A percentile compares a stretch with the other conserved stretches of the same genome.
phyloP scores from a whole-genome alignment of 257 asterid species.

The Fraxinus quadrangulata region DNA sequence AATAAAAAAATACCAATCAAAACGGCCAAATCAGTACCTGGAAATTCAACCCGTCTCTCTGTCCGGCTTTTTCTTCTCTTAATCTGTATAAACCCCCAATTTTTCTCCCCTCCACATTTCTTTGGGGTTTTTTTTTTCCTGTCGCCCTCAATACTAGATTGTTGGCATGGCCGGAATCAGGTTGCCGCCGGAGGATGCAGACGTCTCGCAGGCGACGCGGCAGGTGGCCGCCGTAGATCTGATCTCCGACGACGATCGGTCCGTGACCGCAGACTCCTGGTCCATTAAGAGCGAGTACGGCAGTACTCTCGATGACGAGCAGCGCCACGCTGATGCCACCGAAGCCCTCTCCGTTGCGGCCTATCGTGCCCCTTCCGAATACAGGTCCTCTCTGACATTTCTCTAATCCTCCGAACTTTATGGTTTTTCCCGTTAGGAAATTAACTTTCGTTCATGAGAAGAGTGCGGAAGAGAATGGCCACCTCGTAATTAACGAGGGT shows the following conservation, averaged over 20 bases:
- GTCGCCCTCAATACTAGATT: not conserved
- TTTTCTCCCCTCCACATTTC: not conserved
- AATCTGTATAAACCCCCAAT: conserved; percentile 24
- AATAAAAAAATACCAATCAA: no score
- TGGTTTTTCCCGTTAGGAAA: conserved; percentile 1
- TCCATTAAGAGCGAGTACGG: conserved; percentile 97
- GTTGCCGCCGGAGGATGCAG: conserved; percentile 77
- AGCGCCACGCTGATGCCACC: conserved; percentile 96
- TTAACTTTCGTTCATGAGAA: conserved; percentile 5
- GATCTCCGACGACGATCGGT: conserved; percentile 96
- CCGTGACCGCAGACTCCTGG: conserved; percentile 97
- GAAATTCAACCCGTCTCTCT: no score
- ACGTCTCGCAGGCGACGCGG: conserved; percentile 63
- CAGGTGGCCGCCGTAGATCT: conserved; percentile 70
- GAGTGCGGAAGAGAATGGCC: not conserved
- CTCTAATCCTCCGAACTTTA: not conserved
- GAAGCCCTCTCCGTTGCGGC: conserved; percentile 80
- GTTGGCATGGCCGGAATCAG: conserved; percentile 82
- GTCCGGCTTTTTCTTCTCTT: not conserved
- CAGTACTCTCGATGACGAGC: conserved; percentile 98
- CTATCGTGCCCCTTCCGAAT: conserved; percentile 85
- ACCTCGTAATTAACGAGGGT: conserved; percentile 11
- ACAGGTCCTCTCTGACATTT: conserved; percentile 47
- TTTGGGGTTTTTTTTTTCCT: conserved; percentile 39
- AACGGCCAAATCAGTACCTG: no score